Evolutionary conservation across 2,329 filamentous ascomycete genomes (phyloP).

Genomic region (Fonsecaea pugnacius): DNA sequence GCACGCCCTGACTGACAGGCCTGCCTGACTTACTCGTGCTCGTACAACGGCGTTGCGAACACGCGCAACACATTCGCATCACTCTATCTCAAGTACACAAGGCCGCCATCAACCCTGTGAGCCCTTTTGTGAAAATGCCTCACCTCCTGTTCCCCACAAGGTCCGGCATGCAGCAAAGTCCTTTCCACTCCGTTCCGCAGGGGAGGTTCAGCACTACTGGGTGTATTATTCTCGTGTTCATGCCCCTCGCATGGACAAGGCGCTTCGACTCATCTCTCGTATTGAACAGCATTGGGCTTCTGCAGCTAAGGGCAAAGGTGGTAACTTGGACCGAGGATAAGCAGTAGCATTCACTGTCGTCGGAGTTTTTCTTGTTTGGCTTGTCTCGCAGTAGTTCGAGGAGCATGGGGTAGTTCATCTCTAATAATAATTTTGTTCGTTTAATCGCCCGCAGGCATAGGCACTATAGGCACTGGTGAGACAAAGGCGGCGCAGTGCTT

Average conservation of each 20-base stretch:
- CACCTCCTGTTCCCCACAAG: conserved; percentile 3
- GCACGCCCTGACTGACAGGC: conserved; percentile 3
- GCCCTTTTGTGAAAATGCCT: conserved; percentile 10
- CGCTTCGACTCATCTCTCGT: not conserved
- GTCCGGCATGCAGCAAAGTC: not conserved
- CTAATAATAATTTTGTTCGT: conserved; percentile 9
- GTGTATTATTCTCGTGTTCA: not conserved
- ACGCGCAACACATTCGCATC: not conserved
- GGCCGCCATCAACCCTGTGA: not conserved
- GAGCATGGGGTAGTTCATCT: not conserved
- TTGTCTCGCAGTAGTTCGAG: not conserved
- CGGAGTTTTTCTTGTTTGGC: not conserved
- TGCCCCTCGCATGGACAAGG: not conserved
- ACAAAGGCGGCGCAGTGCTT: conserved; percentile 15
- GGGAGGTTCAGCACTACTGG: not conserved
- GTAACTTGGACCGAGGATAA: not conserved
- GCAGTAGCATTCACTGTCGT: not conserved
- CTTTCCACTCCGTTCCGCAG: conserved; percentile 13
- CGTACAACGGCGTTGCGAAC: not conserved
- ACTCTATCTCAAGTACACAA: not conserved
- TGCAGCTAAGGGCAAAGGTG: not conserved
- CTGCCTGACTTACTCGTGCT: not conserved
- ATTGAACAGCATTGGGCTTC: not conserved
- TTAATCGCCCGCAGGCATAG: conserved; percentile 1
- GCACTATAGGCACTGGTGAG: not conserved